A percentile compares a stretch with the other conserved stretches of the same genome.
These are phyloP conservation scores for Aurinia saxatilis DNA, from an alignment of 345 rosid genomes.

Conservation along the genomic window DNA sequence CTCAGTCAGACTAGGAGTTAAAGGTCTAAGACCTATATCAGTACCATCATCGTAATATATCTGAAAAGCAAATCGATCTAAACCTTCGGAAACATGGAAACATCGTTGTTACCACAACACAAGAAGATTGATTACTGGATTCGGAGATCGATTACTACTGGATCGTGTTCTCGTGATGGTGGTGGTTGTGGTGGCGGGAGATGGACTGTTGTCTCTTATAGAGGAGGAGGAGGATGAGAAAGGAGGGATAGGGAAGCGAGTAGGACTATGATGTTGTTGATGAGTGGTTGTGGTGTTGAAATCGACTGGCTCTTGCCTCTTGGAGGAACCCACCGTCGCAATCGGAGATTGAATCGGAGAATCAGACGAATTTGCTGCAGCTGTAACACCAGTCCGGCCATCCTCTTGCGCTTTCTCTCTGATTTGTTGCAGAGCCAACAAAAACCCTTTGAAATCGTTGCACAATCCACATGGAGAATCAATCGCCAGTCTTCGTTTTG, in stretches of 20 bases:
- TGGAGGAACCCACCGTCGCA: constrained; percentile 81
- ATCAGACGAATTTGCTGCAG: constrained; percentile 62
- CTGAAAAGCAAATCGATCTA: constrained; percentile 44
- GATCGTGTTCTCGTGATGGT: background rate
- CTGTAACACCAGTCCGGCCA: constrained; percentile 97
- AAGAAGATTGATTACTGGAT: constrained; percentile 75
- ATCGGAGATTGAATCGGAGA: constrained; percentile 38
- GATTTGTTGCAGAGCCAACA: too few species aligned
- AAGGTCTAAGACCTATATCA: constrained; percentile 68
- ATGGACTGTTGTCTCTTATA: background rate
- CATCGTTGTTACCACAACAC: constrained; percentile 29
- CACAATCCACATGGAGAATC: too few species aligned
- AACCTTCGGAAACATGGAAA: constrained; percentile 15
- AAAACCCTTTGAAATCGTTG: too few species aligned
- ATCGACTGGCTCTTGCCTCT: constrained; percentile 44
- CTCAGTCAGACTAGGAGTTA: constrained; percentile 77
- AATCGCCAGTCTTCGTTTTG: too few species aligned
- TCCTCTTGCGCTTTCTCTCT: too few species aligned
- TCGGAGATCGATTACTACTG: constrained; percentile 49
- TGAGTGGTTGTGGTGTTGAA: constrained; percentile 26
- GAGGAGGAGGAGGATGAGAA: constrained; percentile 3
- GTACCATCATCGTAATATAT: constrained; percentile 81
- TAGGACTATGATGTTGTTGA: constrained; percentile 33
- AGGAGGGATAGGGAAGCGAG: constrained; percentile 21
- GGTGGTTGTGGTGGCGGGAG: background rate